Percentiles rank a stretch among this genome's conserved stretches.
These are phyloP conservation scores for Tranzscheliella williamsii DNA, from an alignment of 1,284 basidiomycete species.

Conservation along the genomic window DNA sequence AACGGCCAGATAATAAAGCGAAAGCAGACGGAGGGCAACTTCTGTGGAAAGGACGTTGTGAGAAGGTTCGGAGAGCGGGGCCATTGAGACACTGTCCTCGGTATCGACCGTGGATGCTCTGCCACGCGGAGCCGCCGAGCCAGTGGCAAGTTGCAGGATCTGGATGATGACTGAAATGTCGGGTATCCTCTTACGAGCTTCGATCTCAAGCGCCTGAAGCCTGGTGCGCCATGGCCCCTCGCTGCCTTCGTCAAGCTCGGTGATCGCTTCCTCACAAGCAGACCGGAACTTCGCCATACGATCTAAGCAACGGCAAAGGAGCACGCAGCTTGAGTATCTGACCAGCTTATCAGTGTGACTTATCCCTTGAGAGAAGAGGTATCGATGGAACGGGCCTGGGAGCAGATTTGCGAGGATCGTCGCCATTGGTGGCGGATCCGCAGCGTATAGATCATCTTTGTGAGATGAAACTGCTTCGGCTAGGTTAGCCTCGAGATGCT, in stretches of 20 bases:
- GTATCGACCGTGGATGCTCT: background rate
- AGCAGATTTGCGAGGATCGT: constrained; percentile 65
- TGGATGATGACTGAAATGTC: constrained; percentile 59
- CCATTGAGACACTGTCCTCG: background rate
- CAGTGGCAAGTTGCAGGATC: constrained; percentile 58
- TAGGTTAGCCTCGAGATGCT: constrained; percentile 65
- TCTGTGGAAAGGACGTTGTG: constrained; percentile 72
- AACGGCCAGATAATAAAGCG: constrained; percentile 78
- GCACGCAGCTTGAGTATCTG: constrained; percentile 77
- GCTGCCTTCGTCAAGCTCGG: constrained; percentile 73
- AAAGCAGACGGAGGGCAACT: constrained; percentile 75
- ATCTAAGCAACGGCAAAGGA: constrained; percentile 63
- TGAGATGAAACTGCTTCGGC: constrained; percentile 41
- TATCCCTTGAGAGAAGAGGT: constrained; percentile 74
- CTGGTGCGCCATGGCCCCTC: constrained; percentile 37
- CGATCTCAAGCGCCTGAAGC: constrained; percentile 29
- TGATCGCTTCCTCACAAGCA: constrained; percentile 25
- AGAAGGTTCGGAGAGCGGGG: background rate
- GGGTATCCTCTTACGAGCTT: constrained; percentile 38
- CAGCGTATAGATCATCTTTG: constrained; percentile 65
- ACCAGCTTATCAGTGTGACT: constrained; percentile 68
- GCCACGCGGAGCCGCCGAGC: background rate
- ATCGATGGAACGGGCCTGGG: constrained; percentile 37
- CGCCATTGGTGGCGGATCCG: constrained; percentile 73
- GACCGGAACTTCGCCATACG: constrained; percentile 29